Evolutionary conservation across 2,329 filamentous ascomycete species (phyloP), one percentile per base, ranked within the genome.

Genomic region (Ascochyta koolunga): DNA sequence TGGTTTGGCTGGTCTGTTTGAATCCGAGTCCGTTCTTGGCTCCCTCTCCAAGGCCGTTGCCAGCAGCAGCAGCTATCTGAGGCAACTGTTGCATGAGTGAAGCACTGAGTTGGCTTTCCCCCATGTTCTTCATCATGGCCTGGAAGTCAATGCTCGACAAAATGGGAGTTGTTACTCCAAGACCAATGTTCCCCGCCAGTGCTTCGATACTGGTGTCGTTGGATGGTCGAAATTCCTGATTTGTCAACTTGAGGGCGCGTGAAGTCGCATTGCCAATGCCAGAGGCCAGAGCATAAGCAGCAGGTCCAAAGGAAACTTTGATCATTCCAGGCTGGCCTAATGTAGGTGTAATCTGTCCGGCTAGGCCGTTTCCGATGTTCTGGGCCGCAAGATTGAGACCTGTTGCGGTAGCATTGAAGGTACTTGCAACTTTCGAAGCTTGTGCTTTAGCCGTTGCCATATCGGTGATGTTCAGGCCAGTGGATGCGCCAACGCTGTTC

Each of bases 221-320:
- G 0, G 58, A 54, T 3, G 68, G 68, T 13, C 32, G 19, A n/a
- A 61, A 62, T 15, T 59, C 45, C 35, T 60, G 16, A 13, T 56
- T 45, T 11, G 67, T 70, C 21, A 71, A 36, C 5, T 65, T 67
- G 3, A 71, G 50, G 4, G 66, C 67, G 25, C 51, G 60, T 16
- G 66, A 60, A 22, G 56, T 68, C 16, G 61, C 66, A 22, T 70
- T 66, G 0, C 68, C 67, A 22, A 71, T 65, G 3, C 68, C 68
- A 24, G 66, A 62, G 15, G 67, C 68, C 24, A 71, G 47, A 4
- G 67, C 58, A 43, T 61, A 71, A 1, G 61, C 64, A 16, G 59
- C 62, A 40, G 56, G 56, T 5, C 64, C 67, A 24, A 71, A 38
- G 1, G 53, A 38, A 2, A 57, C 21, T 2, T 47, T 45, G 8